A percentile compares a stretch with the other conserved stretches of the same genome.
phyloP scores from a whole-genome alignment of 495 filamentous ascomycete species.

The Penicillium canescens region DNA sequence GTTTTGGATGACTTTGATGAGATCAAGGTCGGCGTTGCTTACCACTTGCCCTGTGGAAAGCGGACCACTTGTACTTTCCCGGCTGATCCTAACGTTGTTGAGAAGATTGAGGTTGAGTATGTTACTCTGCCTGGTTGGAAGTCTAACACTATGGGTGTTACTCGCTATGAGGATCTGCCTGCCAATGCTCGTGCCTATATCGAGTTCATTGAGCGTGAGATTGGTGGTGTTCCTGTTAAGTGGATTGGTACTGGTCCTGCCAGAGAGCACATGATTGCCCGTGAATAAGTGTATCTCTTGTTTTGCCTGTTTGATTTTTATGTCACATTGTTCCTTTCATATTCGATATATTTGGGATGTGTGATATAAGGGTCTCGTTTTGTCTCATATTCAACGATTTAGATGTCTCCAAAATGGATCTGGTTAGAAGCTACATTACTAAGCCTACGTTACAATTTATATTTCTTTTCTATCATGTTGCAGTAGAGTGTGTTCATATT shows the following conservation, averaged over 20 bases:
- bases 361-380: constrained; percentile 3
- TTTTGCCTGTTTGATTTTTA: constrained; percentile 1
- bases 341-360: constrained; percentile 9
- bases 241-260: constrained; percentile 80
- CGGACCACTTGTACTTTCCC: constrained; percentile 61
- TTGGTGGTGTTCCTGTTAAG: constrained; percentile 66
- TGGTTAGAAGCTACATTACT: constrained; percentile 1
- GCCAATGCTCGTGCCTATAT: constrained; percentile 72
- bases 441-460: background rate
- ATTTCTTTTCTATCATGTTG: background rate
- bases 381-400: constrained; percentile 8
- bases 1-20: constrained; percentile 80
- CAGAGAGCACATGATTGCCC: constrained; percentile 65
- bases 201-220: constrained; percentile 72
- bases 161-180: constrained; percentile 68
- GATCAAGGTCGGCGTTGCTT: constrained; percentile 77
- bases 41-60: constrained; percentile 57
- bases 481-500: background rate
- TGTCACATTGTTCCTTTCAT: constrained; percentile 4
- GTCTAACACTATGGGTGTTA: constrained; percentile 61
- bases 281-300: constrained; percentile 33
- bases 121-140: constrained; percentile 80
- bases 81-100: constrained; percentile 64
- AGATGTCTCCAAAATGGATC: constrained; percentile 9
- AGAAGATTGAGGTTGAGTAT: constrained; percentile 63